Conservation (phyloP, 495 filamentous ascomycete species). For the Penicillium soppii region DNA sequence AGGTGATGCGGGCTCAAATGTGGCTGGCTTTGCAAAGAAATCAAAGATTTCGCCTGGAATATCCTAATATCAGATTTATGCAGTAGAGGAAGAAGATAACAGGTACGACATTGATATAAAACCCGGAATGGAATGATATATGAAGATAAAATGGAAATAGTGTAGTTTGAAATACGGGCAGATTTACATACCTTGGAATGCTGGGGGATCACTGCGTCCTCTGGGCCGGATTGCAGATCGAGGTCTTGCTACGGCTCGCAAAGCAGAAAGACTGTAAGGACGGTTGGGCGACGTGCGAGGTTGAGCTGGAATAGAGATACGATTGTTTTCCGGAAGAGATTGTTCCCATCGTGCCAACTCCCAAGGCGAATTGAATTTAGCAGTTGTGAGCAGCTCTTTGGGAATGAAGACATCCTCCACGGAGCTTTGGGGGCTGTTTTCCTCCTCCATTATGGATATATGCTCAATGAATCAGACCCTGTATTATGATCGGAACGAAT, state of each 20-base stretch:
- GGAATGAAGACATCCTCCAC: conserved; percentile 25
- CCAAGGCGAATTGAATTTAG: conserved; percentile 25
- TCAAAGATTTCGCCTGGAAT: conserved; percentile 8
- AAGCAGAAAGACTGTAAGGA: conserved; percentile 17
- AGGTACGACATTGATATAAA: background rate
- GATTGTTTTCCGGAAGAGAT: conserved; percentile 20
- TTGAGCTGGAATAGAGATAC: conserved; percentile 9
- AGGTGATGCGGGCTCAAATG: conserved; percentile 1
- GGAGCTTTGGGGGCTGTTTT: conserved; percentile 6
- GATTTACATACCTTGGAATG: conserved; percentile 17
- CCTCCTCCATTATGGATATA: conserved; percentile 6
- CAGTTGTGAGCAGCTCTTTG: conserved; percentile 20
- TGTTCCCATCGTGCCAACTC: conserved; percentile 23
- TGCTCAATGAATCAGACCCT: background rate
- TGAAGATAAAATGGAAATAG: no score
- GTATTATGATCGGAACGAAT: background rate
- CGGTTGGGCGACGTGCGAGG: conserved; percentile 8
- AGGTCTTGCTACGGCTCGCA: conserved; percentile 10
- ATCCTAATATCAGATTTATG: background rate
- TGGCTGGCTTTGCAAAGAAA: conserved; percentile 1
- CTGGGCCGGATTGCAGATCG: conserved; percentile 9
- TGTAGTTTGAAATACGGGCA: no score
- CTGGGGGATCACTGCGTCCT: conserved; percentile 17
- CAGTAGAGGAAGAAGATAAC: no score
- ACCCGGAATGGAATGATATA: no score